Evolutionary conservation across 345 rosid genomes (phyloP).

Genomic region (Brassica cretica): DNA sequence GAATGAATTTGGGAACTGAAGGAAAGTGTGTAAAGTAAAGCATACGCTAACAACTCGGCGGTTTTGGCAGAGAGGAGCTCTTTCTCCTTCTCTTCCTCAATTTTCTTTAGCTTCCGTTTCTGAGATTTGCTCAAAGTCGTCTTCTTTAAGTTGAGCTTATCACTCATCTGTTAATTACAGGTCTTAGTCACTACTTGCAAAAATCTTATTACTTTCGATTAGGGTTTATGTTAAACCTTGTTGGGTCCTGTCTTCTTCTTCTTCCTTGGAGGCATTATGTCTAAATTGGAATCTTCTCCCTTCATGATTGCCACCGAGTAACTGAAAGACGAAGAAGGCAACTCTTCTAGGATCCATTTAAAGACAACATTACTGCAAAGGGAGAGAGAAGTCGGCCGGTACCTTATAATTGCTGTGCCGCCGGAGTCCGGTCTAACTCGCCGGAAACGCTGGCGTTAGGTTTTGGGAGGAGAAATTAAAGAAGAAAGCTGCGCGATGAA

Average conservation of each 20-base stretch:
- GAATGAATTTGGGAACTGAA: background rate
- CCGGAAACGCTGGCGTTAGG: background rate
- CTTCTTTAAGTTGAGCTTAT: slow-evolving; percentile 25
- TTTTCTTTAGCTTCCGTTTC: slow-evolving; percentile 70
- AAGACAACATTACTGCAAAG: background rate
- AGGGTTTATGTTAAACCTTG: slow-evolving; percentile 39
- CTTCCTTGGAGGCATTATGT: slow-evolving; percentile 54
- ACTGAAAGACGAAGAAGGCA: background rate
- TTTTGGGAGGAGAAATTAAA: background rate
- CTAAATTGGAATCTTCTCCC: slow-evolving; percentile 54
- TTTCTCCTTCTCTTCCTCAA: slow-evolving; percentile 73
- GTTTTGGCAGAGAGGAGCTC: slow-evolving; percentile 47
- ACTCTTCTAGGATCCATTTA: background rate
- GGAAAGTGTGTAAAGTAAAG: background rate
- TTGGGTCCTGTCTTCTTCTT: slow-evolving; percentile 41
- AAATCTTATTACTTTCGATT: background rate
- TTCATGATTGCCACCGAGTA: slow-evolving; percentile 30
- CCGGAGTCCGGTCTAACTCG: background rate
- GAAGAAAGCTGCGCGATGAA: too few relatives aligned
- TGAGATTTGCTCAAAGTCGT: slow-evolving; percentile 56
- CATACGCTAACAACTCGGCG: slow-evolving; percentile 63
- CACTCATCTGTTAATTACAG: slow-evolving; percentile 29
- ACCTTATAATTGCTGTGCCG: background rate
- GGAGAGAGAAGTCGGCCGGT: background rate
- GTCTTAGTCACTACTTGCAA: background rate